Conservation (phyloP, 2,329 filamentous ascomycete genomes). For the Bertia moriformis region DNA sequence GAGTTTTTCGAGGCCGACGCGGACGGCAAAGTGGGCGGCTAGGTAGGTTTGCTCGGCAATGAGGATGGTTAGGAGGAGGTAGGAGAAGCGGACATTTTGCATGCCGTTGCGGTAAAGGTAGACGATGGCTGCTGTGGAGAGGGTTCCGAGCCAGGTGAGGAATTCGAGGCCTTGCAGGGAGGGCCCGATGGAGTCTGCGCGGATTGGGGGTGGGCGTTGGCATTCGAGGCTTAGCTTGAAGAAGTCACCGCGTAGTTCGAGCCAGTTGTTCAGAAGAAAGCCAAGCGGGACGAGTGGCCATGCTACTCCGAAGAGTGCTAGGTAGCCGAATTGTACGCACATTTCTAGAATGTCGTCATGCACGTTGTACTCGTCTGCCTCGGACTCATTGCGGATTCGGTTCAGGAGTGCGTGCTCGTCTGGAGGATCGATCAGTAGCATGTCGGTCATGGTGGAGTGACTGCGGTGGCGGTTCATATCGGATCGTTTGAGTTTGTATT, state of each 20-base stretch:
- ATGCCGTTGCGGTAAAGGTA: slow-evolving; percentile 54
- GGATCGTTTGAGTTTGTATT: neutral
- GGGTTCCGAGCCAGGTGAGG: slow-evolving; percentile 57
- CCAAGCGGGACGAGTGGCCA: slow-evolving; percentile 56
- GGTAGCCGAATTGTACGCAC: slow-evolving; percentile 47
- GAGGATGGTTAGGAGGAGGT: slow-evolving; percentile 55
- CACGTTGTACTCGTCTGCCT: slow-evolving; percentile 47
- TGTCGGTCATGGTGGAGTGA: slow-evolving; percentile 3
- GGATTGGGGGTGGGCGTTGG: slow-evolving; percentile 53
- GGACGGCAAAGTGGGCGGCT: slow-evolving; percentile 33
- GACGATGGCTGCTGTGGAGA: slow-evolving; percentile 58
- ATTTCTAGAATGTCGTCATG: slow-evolving; percentile 47
- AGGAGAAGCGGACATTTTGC: slow-evolving; percentile 44
- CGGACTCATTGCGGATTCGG: slow-evolving; percentile 43
- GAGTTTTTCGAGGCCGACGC: slow-evolving; percentile 37
- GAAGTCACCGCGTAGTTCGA: slow-evolving; percentile 64
- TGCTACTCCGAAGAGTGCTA: slow-evolving; percentile 46
- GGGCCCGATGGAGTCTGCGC: slow-evolving; percentile 61
- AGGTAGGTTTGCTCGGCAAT: slow-evolving; percentile 62
- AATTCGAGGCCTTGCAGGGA: slow-evolving; percentile 57
- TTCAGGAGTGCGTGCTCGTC: slow-evolving; percentile 43
- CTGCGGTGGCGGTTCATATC: slow-evolving; percentile 20
- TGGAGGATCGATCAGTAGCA: slow-evolving; percentile 26
- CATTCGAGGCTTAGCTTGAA: slow-evolving; percentile 65
- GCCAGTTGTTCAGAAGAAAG: slow-evolving; percentile 64